These are phyloP conservation scores for Melaleuca quinquenervia DNA, from an alignment of 345 rosid genomes.

Conservation along the genomic window DNA sequence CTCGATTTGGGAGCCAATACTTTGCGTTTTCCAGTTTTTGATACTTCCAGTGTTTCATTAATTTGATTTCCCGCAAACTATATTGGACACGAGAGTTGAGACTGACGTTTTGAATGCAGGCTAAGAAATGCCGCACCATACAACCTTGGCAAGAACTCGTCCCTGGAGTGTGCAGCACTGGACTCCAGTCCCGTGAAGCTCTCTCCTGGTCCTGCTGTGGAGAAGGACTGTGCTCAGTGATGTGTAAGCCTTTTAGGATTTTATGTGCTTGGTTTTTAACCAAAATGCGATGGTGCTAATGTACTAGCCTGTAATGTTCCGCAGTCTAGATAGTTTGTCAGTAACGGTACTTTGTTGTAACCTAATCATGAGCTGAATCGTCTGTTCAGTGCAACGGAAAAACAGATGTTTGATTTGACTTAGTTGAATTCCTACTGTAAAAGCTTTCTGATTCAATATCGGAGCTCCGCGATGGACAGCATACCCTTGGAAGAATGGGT, in stretches of 20 bases:
- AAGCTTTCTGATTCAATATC: not conserved
- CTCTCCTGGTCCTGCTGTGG: constrained; percentile 9
- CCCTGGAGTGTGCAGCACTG: constrained; percentile 13
- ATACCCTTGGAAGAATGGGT: not conserved
- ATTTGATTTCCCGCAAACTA: not conserved
- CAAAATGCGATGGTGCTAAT: not conserved
- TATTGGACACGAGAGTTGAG: not conserved
- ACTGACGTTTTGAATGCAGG: constrained; percentile 16
- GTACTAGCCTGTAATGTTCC: not conserved
- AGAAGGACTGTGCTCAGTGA: not conserved
- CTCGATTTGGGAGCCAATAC: not conserved
- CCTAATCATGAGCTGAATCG: not conserved
- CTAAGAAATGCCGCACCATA: constrained; percentile 48
- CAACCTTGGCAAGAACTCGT: constrained; percentile 15
- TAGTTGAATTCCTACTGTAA: not conserved
- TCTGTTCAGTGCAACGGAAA: not conserved
- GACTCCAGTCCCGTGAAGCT: constrained; percentile 19
- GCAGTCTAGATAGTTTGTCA: not conserved
- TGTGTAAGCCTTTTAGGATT: not conserved
- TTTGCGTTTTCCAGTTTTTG: not conserved
- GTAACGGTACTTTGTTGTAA: not conserved
- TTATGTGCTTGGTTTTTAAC: not conserved
- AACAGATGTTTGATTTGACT: not conserved
- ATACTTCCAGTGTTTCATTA: not conserved
- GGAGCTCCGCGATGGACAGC: not conserved